Base-by-base conservation (phyloP, 2,329 filamentous ascomycete genomes). In the Talaromyces piceae region DNA sequence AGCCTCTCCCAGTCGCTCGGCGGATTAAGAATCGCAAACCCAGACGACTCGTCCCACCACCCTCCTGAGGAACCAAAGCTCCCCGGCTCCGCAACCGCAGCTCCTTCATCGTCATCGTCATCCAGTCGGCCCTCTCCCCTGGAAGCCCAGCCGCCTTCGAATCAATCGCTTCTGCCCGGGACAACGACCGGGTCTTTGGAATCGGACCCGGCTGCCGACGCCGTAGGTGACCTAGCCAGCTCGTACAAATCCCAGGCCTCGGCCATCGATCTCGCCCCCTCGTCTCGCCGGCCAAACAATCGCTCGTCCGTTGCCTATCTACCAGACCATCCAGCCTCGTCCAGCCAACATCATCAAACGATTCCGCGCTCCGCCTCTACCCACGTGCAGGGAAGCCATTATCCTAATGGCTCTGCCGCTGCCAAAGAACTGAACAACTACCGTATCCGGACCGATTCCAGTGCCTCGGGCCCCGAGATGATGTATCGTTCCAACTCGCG, bases 11-110 rank as follows among this genome's bases (percentile, higher is more conserved):
- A 91, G 74, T 88, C 89, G 65, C 80, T 97, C 64, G 93, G 93
- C 65, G 91, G 91, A 63, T 77, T 98, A 71, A 88, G 91, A 69
- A 97, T 98, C 70, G 91, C 93, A 63, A 98, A 97, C 70, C 91
- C 91, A 50, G 91, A 96, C 73, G 83, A 93, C 73, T 78, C 81
- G 55, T 74, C 75, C 55, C 58, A 68, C 55, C 58, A 68, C 50
- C 63, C 65, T 55, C 63, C 67, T 25, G 65, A 71, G 51, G 66
- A 67, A 54, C 57, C 65, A 52, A 25, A n/a, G 22, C 23, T 28
- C 9, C 30, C 16, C 46, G 41, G 25, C 51, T 26, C 20, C 31
- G 5, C 45, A 44, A 41, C 44, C 51, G 28, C 31, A 18, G 33
- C 33, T 37, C 16, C 16, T 45, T 39, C 25, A 33, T 16, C n/a